Base-by-base conservation (phyloP, 768 basidiomycete species). In the Lentinula detonsa region DNA sequence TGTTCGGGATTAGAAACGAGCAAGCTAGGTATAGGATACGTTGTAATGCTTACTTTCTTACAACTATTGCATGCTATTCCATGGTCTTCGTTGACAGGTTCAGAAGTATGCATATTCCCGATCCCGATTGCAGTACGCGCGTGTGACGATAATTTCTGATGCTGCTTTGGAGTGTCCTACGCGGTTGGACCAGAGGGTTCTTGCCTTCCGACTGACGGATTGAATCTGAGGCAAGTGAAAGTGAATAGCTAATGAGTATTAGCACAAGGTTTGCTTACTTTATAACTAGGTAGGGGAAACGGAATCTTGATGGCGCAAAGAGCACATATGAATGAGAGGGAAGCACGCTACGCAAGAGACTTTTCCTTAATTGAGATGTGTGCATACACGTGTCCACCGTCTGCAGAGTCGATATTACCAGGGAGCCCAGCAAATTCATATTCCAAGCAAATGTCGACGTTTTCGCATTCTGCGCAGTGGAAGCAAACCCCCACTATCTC, bases 321-420 rank as follows among this genome's bases (percentile, higher is more conserved):
- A 40, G 28, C 2, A 35, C 60, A 57, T 37, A 65, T 31, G 53
- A 5, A 28, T 28, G 28, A 28, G 23, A 23, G 28, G 0, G 28
- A 28, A 28, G 28, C 31, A 21, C 23, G n/a, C 34, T 31, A 9
- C 11, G n/a, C 11, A 16, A 31, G 5, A 60, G 50, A 31, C 37
- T 61, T 50, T 62, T 91, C 94, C 85, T 98, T 98, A 73, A 98
- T 91, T 82, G 96, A 84, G 65, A 96, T 94, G 68, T 98, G 95
- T 1, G 90, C 88, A 15, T 90, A 91, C 58, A 81, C 80, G 65
- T 93, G 92, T 0, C 90, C 91, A 4, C 85, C 88, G 43, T 91
- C 88, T 0, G 82, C 78, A 0, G 88, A 85, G 62, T 92, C 87
- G 9, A 93, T 73, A 61, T 91, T 92, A 5, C 92, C 91, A 2